Conservation (phyloP, 2,329 filamentous ascomycete species). For the Penicillium sp. region DNA sequence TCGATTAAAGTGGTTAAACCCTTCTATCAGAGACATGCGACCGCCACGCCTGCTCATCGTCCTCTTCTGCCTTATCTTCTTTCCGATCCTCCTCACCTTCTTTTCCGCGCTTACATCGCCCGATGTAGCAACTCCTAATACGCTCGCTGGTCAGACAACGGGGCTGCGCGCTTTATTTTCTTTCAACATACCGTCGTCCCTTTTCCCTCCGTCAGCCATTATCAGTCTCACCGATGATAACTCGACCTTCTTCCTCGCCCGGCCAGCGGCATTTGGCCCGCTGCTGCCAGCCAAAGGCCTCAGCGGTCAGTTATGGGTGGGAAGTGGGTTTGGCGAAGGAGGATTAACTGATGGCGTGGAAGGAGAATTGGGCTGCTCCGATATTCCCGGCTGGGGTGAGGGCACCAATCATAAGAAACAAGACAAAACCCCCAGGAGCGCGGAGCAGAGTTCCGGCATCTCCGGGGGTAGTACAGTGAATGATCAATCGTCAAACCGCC, state of each 20-base stretch:
- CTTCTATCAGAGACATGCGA: conserved; percentile 41
- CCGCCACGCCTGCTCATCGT: conserved; percentile 49
- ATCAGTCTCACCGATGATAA: conserved; percentile 98
- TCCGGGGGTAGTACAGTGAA: conserved; percentile 25
- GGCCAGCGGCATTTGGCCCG: conserved; percentile 91
- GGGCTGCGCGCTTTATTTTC: conserved; percentile 63
- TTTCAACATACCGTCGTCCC: conserved; percentile 73
- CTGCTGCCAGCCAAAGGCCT: conserved; percentile 71
- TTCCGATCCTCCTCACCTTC: conserved; percentile 50
- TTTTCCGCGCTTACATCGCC: conserved; percentile 47
- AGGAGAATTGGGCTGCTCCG: conserved; percentile 90
- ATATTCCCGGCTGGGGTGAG: conserved; percentile 84
- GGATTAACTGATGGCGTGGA: conserved; percentile 57
- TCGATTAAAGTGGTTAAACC: not conserved
- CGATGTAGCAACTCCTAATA: conserved; percentile 38
- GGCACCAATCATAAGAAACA: conserved; percentile 47
- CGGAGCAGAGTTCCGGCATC: conserved; percentile 25
- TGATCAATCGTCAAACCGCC: conserved; percentile 24
- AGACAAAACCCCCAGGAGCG: conserved; percentile 21
- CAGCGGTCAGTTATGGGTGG: conserved; percentile 89
- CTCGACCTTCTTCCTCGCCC: conserved; percentile 90
- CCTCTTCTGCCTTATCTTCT: conserved; percentile 48
- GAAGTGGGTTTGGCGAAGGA: conserved; percentile 81
- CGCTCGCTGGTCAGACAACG: conserved; percentile 43
- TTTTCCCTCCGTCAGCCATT: conserved; percentile 92